phyloP scores from a whole-genome alignment of 768 basidiomycete genomes.

The Pisolithus orientalis region DNA sequence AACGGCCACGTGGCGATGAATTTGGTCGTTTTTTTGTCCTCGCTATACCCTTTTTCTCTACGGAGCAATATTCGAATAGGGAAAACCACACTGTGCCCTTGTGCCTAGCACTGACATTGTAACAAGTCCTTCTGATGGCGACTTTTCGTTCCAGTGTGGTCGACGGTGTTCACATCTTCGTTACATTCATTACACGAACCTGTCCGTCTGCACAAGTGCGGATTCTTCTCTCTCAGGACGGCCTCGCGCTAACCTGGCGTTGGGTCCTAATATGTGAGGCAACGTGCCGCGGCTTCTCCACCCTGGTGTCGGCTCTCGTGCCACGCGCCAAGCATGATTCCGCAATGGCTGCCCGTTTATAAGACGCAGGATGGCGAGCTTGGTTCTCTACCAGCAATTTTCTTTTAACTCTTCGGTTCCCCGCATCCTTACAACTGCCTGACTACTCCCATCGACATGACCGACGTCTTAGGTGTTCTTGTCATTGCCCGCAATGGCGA shows the following conservation, averaged over 20 bases:
- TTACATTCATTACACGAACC: slow-evolving; percentile 21
- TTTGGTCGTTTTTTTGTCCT: not conserved
- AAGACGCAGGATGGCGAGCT: slow-evolving; percentile 11
- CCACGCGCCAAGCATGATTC: slow-evolving; percentile 26
- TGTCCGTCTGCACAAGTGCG: slow-evolving; percentile 22
- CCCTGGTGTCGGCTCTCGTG: slow-evolving; percentile 21
- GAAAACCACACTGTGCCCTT: too few relatives aligned
- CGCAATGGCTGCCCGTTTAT: slow-evolving; percentile 16
- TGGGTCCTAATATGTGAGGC: slow-evolving; percentile 16
- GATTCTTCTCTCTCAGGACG: slow-evolving; percentile 22
- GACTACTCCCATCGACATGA: slow-evolving; percentile 11
- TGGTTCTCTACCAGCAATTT: slow-evolving; percentile 10
- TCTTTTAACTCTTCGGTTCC: slow-evolving; percentile 13
- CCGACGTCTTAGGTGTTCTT: slow-evolving; percentile 69
- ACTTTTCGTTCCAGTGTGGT: too few relatives aligned
- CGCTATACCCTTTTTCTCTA: not conserved
- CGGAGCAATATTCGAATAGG: too few relatives aligned
- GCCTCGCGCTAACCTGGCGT: slow-evolving; percentile 28
- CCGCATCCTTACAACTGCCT: slow-evolving; percentile 4
- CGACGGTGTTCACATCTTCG: slow-evolving; percentile 13
- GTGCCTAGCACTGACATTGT: too few relatives aligned
- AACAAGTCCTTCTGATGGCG: too few relatives aligned
- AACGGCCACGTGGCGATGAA: not conserved
- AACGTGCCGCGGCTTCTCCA: slow-evolving; percentile 18
- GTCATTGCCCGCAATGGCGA: slow-evolving; percentile 78